These are phyloP conservation scores for Microcyclosporella mali DNA, from an alignment of 2,329 filamentous ascomycete species.

Conservation along the genomic window DNA sequence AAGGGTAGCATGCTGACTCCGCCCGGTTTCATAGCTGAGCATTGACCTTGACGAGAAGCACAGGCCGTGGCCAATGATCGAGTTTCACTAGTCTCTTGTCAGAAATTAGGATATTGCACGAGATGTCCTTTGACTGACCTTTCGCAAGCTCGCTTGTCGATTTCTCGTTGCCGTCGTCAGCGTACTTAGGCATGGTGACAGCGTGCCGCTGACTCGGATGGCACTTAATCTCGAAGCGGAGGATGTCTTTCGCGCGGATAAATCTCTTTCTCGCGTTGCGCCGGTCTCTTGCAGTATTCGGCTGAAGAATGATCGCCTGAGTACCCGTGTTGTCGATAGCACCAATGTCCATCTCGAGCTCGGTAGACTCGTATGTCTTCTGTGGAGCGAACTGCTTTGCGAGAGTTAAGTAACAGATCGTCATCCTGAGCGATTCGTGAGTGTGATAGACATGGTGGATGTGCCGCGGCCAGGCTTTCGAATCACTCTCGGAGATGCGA, in stretches of 20 bases:
- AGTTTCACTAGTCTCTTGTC: too few species aligned
- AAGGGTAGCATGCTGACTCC: too few species aligned
- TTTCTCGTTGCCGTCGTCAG: not conserved
- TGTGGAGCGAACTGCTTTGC: not conserved
- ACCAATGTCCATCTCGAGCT: slow-evolving; percentile 1
- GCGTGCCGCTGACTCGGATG: slow-evolving; percentile 8
- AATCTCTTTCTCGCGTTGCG: slow-evolving; percentile 6
- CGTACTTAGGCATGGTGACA: not conserved
- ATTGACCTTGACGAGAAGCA: too few species aligned
- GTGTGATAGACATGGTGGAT: slow-evolving; percentile 9
- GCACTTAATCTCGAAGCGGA: slow-evolving; percentile 9
- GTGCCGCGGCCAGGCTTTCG: slow-evolving; percentile 9
- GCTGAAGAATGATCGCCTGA: slow-evolving; percentile 4
- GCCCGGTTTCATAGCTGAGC: too few species aligned
- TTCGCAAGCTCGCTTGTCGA: too few species aligned
- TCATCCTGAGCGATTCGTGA: slow-evolving; percentile 9
- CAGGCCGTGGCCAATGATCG: too few species aligned
- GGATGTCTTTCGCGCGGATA: slow-evolving; percentile 8
- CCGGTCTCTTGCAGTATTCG: not conserved
- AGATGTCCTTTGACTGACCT: too few species aligned
- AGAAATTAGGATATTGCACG: too few species aligned
- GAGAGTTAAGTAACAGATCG: slow-evolving; percentile 17
- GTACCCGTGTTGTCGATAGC: not conserved
- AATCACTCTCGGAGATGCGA: not conserved
- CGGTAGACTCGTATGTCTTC: slow-evolving; percentile 2